Evolutionary conservation across 805 yeast genomes (phyloP).

Genomic region (Ogataea corticis): DNA sequence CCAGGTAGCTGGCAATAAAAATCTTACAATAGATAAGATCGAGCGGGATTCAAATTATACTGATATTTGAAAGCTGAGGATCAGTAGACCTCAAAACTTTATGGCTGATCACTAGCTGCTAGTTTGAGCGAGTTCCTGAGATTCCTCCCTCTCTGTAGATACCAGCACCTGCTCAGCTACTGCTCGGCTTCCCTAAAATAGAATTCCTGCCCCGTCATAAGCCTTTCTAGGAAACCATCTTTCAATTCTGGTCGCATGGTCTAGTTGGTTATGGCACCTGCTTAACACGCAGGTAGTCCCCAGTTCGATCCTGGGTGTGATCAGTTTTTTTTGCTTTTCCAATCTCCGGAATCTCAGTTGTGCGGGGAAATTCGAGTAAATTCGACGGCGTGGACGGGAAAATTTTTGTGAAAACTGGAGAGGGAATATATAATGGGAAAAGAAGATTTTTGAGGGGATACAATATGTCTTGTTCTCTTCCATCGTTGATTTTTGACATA

Average conservation of each 20-base stretch:
- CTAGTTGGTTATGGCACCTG: conserved; percentile 99
- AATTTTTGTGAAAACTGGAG: conserved; percentile 6
- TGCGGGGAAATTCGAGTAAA: conserved; percentile 12
- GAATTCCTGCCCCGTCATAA: neutral
- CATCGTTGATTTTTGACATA: conserved; percentile 1
- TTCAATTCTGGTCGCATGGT: conserved; percentile 60
- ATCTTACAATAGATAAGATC: too few relatives aligned
- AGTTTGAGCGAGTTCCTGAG: too few relatives aligned
- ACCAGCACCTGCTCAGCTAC: too few relatives aligned
- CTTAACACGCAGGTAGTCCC: conserved; percentile 99
- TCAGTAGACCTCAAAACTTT: too few relatives aligned
- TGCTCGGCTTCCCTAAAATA: too few relatives aligned
- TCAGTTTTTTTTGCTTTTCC: conserved; percentile 44
- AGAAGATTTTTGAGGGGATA: neutral
- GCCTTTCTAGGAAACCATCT: neutral
- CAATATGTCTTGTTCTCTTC: neutral
- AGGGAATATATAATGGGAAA: conserved; percentile 6
- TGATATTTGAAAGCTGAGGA: too few relatives aligned
- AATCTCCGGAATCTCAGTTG: conserved; percentile 2
- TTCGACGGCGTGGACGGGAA: conserved; percentile 10
- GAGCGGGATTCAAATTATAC: too few relatives aligned
- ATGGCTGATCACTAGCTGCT: too few relatives aligned
- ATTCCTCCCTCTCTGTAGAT: too few relatives aligned
- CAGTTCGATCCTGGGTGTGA: conserved; percentile 99
- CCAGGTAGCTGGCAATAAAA: too few relatives aligned